Evolutionary conservation across 176 grass and related monocot genomes (phyloP), one percentile per base, ranked within the genome.

Genomic region (Triticum monococcum): DNA sequence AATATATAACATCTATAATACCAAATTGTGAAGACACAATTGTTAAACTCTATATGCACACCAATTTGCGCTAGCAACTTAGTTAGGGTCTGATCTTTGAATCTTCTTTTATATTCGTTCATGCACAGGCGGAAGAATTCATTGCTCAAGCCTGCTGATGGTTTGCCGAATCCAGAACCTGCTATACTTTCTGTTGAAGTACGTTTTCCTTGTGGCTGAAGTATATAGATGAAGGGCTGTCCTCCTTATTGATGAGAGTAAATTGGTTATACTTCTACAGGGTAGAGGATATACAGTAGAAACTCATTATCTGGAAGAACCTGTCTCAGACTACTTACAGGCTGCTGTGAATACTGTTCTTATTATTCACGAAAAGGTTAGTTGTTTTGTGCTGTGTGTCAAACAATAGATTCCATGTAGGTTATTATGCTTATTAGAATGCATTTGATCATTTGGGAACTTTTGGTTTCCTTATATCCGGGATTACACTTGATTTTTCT

Each of bases 181-280:
- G 91, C 92, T 88, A 94, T 94, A 86, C 90, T 98, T 91, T 98
- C 96, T 86, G 96, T 96, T 84, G 96, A 98, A 92, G 96, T 98
- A 92, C 83, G 86, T 85, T 75, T 12, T 79, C 70, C 20, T 80
- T 85, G 54, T 83, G 60, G 30, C 79, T 80, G 36, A 77, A 79
- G 65, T 57, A 57, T 54, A 63, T 22, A 25, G 72, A 68, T 59
- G 8, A 72, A 48, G 13, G 43, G 4, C 3, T 71, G 18, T 57
- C 54, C 5, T 33, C 48, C 28, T 30, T 30, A 84, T 64, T 86
- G 37, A 61, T 22, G 54, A 57, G 54, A 20, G 54, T 80, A 87
- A 30, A 33, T 75, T 81, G 63, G 9, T 76, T 81, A 24, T 71
- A 35, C 82, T 76, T 84, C 37, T 80, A 50, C 82, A 96, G 96